Evolutionary conservation across 257 asterid species (phyloP).

Genomic region (Salvia splendens): DNA sequence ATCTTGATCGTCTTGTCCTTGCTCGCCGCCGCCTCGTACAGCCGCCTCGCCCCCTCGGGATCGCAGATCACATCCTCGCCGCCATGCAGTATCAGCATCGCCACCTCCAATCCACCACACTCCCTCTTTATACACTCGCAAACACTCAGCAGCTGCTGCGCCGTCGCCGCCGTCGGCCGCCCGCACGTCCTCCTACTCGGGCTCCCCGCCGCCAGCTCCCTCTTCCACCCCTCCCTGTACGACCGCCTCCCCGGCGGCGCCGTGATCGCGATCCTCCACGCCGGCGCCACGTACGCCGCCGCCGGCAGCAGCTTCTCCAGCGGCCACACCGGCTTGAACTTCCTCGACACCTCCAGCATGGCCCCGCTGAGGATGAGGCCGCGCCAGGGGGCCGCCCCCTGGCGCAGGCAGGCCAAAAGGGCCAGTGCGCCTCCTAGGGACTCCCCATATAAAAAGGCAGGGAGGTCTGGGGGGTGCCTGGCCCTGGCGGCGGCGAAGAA

Average conservation of each 20-base stretch:
- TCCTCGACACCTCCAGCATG: conserved; percentile 70
- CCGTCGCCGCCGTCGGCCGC: conserved; percentile 65
- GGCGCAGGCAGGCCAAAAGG: conserved; percentile 52
- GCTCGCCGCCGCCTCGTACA: conserved; percentile 50
- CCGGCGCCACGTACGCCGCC: conserved; percentile 65
- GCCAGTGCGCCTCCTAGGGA: conserved; percentile 77
- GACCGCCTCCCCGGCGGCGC: conserved; percentile 54
- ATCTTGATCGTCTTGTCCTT: conserved; percentile 72
- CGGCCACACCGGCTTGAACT: conserved; percentile 77
- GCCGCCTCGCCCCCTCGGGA: conserved; percentile 51
- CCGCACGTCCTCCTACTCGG: conserved; percentile 54
- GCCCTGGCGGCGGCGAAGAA: conserved; percentile 47
- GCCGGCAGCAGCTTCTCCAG: conserved; percentile 62
- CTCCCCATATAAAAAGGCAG: conserved; percentile 80
- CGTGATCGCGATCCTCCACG: conserved; percentile 59
- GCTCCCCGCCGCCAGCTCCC: conserved; percentile 48
- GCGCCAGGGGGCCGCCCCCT: conserved; percentile 52
- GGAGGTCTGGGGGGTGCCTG: conserved; percentile 40
- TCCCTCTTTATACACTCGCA: conserved; percentile 49
- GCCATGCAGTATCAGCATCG: conserved; percentile 76
- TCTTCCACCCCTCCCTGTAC: conserved; percentile 65
- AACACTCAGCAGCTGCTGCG: conserved; percentile 55
- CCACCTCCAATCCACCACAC: conserved; percentile 50
- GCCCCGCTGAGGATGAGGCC: conserved; percentile 74
- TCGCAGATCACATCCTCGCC: conserved; percentile 69